Base-by-base conservation (phyloP, 371 early-diverging fungal species). In the Mucor racemosus region DNA sequence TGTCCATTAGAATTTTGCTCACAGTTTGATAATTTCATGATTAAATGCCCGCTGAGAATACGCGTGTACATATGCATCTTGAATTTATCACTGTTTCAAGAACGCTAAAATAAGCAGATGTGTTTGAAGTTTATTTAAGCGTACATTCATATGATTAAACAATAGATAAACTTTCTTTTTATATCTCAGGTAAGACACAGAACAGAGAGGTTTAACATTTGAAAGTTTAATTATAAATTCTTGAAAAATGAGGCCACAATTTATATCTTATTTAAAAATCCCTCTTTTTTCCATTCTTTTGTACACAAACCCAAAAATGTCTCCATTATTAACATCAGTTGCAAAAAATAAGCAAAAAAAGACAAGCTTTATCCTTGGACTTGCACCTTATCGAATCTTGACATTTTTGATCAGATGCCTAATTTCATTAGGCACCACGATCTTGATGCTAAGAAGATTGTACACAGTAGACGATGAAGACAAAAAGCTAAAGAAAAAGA, bases 331-430 rank as follows among this genome's bases (percentile, higher is more conserved):
- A 2, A 15, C 42, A 5, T 0, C 13, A 6, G n/a, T 42, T 15
- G 14, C 6, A 42, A 42, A 15, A 42, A 42, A 42, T n/a, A 42
- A 42, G 14, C 50, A 19, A n/a, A 17, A 50, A 17, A 50, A 19
- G 10, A 7, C 26, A 19, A 65, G 14, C 58, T 78, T 17, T 71
- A 80, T 31, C 64, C 69, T 17, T 36, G 65, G 4, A 75, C 77
- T 53, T 26, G 78, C 17, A 39, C 73, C n/a, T 57, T 79, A 13
- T 57, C 79, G 15, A 62, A 68, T 39, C 42, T 67, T 7, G 60
- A 80, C 21, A 75, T 74, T 42, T 63, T 83, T 19, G 70, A 69
- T 10, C 73, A 78, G 1, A 44, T 71, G 2, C 73, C 71, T 53
- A 76, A 68, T 72, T 61, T 76, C 14, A 41, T 57, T 40, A 59